These are phyloP conservation scores for Monilinia polystroma DNA, from an alignment of 2,329 filamentous ascomycete species.

Conservation along the genomic window DNA sequence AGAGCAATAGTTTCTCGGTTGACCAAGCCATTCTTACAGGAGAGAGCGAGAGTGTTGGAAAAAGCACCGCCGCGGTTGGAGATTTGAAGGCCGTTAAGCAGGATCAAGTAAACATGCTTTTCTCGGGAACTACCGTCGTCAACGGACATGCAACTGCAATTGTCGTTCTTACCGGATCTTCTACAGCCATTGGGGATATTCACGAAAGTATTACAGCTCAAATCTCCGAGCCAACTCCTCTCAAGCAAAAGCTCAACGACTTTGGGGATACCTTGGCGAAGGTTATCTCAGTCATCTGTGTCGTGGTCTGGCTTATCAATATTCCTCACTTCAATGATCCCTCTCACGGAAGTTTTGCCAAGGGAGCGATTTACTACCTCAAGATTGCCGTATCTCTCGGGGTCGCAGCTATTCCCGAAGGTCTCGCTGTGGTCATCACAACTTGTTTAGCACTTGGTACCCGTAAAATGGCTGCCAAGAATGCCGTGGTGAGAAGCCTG, in stretches of 20 bases:
- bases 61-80: conserved; percentile 67
- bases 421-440: conserved; percentile 97
- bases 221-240: conserved; percentile 92
- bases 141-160: conserved; percentile 89
- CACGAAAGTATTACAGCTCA: conserved; percentile 98
- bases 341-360: conserved; percentile 87
- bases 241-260: conserved; percentile 98
- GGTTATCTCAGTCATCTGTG: conserved; percentile 95
- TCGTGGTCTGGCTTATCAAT: conserved; percentile 98
- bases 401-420: conserved; percentile 96
- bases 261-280: conserved; percentile 96
- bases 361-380: conserved; percentile 98
- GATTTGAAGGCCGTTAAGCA: conserved; percentile 91
- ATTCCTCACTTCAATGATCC: conserved; percentile 96
- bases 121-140: conserved; percentile 96
- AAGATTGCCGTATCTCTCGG: conserved; percentile 99
- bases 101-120: conserved; percentile 96
- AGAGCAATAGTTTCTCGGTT: conserved; percentile 95
- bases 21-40: conserved; percentile 97
- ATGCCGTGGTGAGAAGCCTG: conserved; percentile 92
- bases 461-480: conserved; percentile 97
- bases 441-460: conserved; percentile 95
- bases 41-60: conserved; percentile 94
- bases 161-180: conserved; percentile 84
- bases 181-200: conserved; percentile 96